Percentiles rank a stretch among this genome's conserved stretches.
Evolutionary conservation across 2,329 filamentous ascomycete genomes (phyloP).

Genomic region (Diplodia scrobiculata): DNA sequence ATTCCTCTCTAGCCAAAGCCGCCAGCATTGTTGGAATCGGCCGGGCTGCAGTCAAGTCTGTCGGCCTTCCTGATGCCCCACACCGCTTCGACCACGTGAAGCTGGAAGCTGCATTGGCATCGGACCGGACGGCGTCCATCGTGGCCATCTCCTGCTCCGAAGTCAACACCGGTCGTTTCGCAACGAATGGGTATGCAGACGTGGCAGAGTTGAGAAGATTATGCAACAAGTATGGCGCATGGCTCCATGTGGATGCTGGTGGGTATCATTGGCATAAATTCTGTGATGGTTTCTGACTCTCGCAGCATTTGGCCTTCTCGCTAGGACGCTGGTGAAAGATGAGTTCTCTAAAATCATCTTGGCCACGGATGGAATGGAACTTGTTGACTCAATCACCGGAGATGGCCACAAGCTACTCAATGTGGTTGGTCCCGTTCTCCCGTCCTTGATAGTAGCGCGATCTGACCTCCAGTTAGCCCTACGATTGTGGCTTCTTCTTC

Average conservation of each 20-base stretch:
- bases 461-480: conserved; percentile 58
- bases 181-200: conserved; percentile 61
- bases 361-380: conserved; percentile 66
- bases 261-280: conserved; percentile 32
- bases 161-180: conserved; percentile 85
- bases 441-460: not conserved
- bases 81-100: conserved; percentile 70
- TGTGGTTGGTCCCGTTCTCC: conserved; percentile 58
- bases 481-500: conserved; percentile 90
- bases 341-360: conserved; percentile 60
- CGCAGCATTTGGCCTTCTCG: conserved; percentile 80
- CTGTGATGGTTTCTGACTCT: conserved; percentile 8
- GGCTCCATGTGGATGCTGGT: conserved; percentile 87
- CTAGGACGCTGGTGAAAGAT: conserved; percentile 62
- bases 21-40: conserved; percentile 81
- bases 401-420: conserved; percentile 94
- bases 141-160: conserved; percentile 82
- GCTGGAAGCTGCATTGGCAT: conserved; percentile 63
- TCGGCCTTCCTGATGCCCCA: conserved; percentile 58
- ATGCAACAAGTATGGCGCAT: conserved; percentile 72
- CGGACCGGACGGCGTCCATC: conserved; percentile 65
- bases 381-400: conserved; percentile 83
- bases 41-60: conserved; percentile 64
- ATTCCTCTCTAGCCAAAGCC: conserved; percentile 83
- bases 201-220: conserved; percentile 65